phyloP scores from a whole-genome alignment of 495 filamentous ascomycete genomes.

The Xylona heveae region DNA sequence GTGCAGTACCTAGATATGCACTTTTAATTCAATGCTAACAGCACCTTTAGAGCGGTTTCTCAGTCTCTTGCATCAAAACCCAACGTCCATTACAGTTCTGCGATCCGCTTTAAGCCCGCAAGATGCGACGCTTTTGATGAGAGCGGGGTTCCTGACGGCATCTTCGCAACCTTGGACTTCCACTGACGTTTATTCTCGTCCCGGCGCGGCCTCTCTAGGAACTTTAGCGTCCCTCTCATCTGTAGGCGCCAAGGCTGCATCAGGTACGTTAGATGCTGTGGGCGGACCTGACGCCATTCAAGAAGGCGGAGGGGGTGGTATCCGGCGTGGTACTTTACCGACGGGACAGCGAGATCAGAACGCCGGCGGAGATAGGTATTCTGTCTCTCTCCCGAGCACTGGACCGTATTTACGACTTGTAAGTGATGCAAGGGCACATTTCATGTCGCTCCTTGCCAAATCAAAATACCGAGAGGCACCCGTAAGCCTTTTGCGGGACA shows the following conservation, averaged over 20 bases:
- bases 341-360: constrained; percentile 1
- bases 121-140: constrained; percentile 37
- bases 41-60: constrained; percentile 25
- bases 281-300: constrained; percentile 35
- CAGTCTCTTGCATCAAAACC: constrained; percentile 28
- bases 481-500: constrained; percentile 41
- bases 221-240: constrained; percentile 29
- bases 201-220: constrained; percentile 21
- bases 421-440: constrained; percentile 38
- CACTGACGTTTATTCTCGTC: constrained; percentile 27
- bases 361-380: constrained; percentile 21
- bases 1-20: neutral
- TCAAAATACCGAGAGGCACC: constrained; percentile 43
- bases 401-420: constrained; percentile 58
- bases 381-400: constrained; percentile 49
- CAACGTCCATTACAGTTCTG: constrained; percentile 28
- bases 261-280: constrained; percentile 39
- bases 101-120: constrained; percentile 23
- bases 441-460: constrained; percentile 42
- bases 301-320: constrained; percentile 27
- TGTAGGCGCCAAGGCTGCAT: constrained; percentile 29
- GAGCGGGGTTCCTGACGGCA: constrained; percentile 50
- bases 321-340: constrained; percentile 1
- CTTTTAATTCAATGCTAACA: neutral
- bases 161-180: constrained; percentile 21